Conservation (phyloP, 164 flowering plant genomes). For the Tinospora cordifolia region DNA sequence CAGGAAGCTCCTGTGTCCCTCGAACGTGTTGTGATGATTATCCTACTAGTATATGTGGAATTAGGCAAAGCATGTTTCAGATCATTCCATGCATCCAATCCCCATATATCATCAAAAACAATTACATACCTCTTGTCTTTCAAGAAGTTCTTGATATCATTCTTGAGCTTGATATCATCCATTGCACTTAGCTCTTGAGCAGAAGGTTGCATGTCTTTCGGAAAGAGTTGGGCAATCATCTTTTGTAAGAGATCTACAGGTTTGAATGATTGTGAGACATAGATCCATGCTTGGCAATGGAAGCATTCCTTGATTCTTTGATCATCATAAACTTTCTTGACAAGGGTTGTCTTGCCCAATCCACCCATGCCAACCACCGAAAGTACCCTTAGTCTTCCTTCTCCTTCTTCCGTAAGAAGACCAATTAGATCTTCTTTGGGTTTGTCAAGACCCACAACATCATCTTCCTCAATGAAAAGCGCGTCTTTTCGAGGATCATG, state of each 20-base stretch:
- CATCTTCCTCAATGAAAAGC: no score
- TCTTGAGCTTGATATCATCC: neutral
- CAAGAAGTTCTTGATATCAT: neutral
- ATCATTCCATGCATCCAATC: conserved; percentile 17
- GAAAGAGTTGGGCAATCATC: neutral
- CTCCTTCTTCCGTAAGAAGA: neutral
- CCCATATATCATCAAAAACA: conserved; percentile 42
- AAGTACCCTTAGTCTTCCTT: neutral
- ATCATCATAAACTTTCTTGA: neutral
- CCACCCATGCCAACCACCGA: conserved; percentile 4
- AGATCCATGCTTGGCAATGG: conserved; percentile 1
- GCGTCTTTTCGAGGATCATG: no score
- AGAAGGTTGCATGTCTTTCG: neutral
- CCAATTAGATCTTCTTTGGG: conserved; percentile 7
- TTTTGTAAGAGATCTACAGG: neutral
- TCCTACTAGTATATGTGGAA: conserved; percentile 18
- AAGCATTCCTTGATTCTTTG: neutral
- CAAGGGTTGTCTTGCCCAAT: conserved; percentile 1
- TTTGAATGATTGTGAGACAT: neutral
- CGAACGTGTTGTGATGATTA: conserved; percentile 30
- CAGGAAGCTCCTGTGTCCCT: conserved; percentile 19
- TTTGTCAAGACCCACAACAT: neutral
- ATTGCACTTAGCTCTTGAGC: neutral
- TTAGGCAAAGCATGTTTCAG: conserved; percentile 20
- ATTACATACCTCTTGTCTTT: conserved; percentile 22